Evolutionary conservation across 176 grass and related monocot species (phyloP).

Genomic region (Musa troglodytarum): DNA sequence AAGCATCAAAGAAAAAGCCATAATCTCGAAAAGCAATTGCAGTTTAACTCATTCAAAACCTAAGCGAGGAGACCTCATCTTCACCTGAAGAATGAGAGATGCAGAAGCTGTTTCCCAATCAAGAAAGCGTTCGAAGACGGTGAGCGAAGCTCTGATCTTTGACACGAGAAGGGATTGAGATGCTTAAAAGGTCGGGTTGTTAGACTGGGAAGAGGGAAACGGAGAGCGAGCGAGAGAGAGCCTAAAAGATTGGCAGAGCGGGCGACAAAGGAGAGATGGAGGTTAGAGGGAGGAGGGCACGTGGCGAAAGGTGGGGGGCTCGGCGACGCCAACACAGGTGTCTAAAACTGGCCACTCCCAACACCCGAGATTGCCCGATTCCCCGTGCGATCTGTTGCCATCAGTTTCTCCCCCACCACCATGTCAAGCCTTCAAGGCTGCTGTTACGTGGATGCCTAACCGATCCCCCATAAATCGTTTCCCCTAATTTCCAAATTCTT

Average conservation of each 20-base stretch:
- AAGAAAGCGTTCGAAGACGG: too few relatives aligned
- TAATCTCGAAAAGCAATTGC: neutral
- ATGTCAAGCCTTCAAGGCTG: too few relatives aligned
- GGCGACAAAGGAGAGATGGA: neutral
- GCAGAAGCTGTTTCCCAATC: too few relatives aligned
- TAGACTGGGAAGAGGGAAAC: too few relatives aligned
- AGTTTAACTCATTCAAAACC: neutral
- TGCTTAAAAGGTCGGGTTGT: too few relatives aligned
- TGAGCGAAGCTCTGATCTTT: too few relatives aligned
- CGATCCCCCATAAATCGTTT: too few relatives aligned
- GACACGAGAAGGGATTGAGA: too few relatives aligned
- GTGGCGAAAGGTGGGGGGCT: neutral
- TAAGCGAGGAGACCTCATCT: neutral
- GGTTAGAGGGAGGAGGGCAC: neutral
- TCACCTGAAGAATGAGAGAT: neutral
- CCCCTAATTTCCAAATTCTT: too few relatives aligned
- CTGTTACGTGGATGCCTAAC: too few relatives aligned
- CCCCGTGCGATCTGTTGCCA: neutral
- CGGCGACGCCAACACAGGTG: neutral
- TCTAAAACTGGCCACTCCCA: neutral
- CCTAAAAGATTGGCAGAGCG: too few relatives aligned
- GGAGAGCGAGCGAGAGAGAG: too few relatives aligned
- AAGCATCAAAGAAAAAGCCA: neutral
- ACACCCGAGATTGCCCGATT: neutral
- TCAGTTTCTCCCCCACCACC: neutral